These are phyloP conservation scores for Candida buenavistaensis DNA, from an alignment of 1,139 yeast species.

Conservation along the genomic window DNA sequence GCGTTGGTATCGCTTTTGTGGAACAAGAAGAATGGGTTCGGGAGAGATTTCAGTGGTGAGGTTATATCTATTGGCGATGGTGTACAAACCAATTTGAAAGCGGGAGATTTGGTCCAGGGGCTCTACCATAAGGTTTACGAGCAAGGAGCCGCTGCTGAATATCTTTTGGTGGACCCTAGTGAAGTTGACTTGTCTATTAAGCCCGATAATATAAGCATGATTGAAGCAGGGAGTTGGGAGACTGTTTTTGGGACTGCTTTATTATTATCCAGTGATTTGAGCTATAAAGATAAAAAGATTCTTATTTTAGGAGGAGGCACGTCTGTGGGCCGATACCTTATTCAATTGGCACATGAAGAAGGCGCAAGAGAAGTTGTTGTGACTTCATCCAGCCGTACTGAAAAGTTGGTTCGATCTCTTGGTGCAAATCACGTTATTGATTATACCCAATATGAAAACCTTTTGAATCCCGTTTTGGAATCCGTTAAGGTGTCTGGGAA, in stretches of 20 bases:
- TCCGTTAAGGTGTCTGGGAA: conserved; percentile 20
- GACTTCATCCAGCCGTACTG: conserved; percentile 33
- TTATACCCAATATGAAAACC: conserved; percentile 35
- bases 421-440: conserved; percentile 58
- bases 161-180: conserved; percentile 40
- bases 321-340: conserved; percentile 62
- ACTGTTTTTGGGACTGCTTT: conserved; percentile 60
- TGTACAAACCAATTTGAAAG: conserved; percentile 30
- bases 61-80: conserved; percentile 56
- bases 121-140: conserved; percentile 43
- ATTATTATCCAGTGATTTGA: conserved; percentile 31
- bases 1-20: conserved; percentile 6
- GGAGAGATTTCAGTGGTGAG: conserved; percentile 70
- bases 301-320: conserved; percentile 75
- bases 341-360: conserved; percentile 56
- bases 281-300: conserved; percentile 27
- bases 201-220: conserved; percentile 49
- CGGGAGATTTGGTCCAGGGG: conserved; percentile 71
- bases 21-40: conserved; percentile 42
- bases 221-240: conserved; percentile 62
- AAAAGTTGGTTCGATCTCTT: conserved; percentile 37
- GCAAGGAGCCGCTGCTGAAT: conserved; percentile 52
- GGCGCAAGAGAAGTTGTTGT: conserved; percentile 48
- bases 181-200: conserved; percentile 39
- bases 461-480: conserved; percentile 25